Evolutionary conservation across 1,139 yeast genomes (phyloP), one percentile per base, ranked within the genome.

Genomic region (Suzukiozyma palmioleophila): DNA sequence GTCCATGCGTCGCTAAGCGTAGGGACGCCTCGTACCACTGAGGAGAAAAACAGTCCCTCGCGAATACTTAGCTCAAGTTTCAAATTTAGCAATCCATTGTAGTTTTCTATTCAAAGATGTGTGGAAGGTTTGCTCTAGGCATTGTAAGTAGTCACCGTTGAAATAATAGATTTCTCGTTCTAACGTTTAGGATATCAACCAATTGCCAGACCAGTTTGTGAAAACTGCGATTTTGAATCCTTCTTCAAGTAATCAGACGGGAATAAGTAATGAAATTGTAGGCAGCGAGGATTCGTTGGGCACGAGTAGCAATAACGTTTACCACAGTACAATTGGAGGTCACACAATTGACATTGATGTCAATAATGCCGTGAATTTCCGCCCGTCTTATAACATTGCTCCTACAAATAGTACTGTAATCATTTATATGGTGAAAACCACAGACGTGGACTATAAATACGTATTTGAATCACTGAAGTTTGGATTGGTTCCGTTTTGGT

Each of bases 51-150:
- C n/a, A n/a, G n/a, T n/a, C n/a, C n/a, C n/a, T n/a, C n/a, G n/a
- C n/a, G n/a, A n/a, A n/a, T n/a, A n/a, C n/a, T n/a, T n/a, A n/a
- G n/a, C n/a, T n/a, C n/a, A n/a, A n/a, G n/a, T n/a, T n/a, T n/a
- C n/a, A n/a, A n/a, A n/a, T n/a, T n/a, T n/a, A n/a, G n/a, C n/a
- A n/a, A n/a, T n/a, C n/a, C n/a, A n/a, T n/a, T n/a, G n/a, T n/a
- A n/a, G n/a, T n/a, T n/a, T n/a, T n/a, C 22, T 18, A 4, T 18
- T 13, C 31, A 28, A 36, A 5, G 28, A 69, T 70, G 76, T 70
- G 76, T 55, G 76, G 76, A 8, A 47, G 76, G n/a, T 70, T 61
- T 46, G 69, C 75, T 2, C 49, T 67, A 37, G 71, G 69, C 32
- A 54, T 66, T 14, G 75, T 68, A 64, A 37, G 73, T 66, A 41